Percentiles rank a stretch among this genome's conserved stretches.
These are phyloP conservation scores for Colletotrichum tropicale DNA, from an alignment of 2,329 filamentous ascomycete genomes.

Conservation along the genomic window DNA sequence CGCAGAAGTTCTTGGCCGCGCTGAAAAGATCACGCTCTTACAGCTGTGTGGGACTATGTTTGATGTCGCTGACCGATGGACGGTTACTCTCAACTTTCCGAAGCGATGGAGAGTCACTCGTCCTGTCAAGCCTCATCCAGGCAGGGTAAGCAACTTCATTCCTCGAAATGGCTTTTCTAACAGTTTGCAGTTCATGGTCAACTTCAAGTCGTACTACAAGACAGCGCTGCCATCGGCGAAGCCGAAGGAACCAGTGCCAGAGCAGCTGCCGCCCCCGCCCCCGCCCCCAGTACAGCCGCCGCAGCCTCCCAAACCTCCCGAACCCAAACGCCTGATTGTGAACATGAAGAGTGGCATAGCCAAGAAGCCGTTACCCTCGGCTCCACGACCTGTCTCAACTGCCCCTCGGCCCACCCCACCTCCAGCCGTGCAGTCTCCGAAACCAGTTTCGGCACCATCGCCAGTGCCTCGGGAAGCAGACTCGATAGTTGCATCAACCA, in stretches of 20 bases:
- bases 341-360: conserved; percentile 37
- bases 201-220: conserved; percentile 42
- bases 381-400: conserved; percentile 1
- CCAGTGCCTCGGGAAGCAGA: conserved; percentile 11
- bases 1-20: conserved; percentile 40
- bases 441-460: conserved; percentile 5
- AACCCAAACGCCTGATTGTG: conserved; percentile 32
- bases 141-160: conserved; percentile 33
- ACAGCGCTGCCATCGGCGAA: conserved; percentile 22
- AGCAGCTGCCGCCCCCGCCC: conserved; percentile 16
- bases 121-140: conserved; percentile 36
- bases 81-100: conserved; percentile 44
- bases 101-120: conserved; percentile 45
- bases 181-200: conserved; percentile 34
- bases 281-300: conserved; percentile 22
- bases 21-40: conserved; percentile 45
- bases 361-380: conserved; percentile 30
- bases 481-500: conserved; percentile 17
- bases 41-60: conserved; percentile 53
- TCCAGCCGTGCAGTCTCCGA: neutral
- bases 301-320: conserved; percentile 16
- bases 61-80: conserved; percentile 46
- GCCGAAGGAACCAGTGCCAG: neutral
- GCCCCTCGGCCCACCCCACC: conserved; percentile 1
- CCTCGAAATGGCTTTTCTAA: conserved; percentile 13